Percentiles rank a stretch among this genome's conserved stretches.
Evolutionary conservation across 2,329 filamentous ascomycete species (phyloP).

Genomic region (Calonectria hawksworthii): DNA sequence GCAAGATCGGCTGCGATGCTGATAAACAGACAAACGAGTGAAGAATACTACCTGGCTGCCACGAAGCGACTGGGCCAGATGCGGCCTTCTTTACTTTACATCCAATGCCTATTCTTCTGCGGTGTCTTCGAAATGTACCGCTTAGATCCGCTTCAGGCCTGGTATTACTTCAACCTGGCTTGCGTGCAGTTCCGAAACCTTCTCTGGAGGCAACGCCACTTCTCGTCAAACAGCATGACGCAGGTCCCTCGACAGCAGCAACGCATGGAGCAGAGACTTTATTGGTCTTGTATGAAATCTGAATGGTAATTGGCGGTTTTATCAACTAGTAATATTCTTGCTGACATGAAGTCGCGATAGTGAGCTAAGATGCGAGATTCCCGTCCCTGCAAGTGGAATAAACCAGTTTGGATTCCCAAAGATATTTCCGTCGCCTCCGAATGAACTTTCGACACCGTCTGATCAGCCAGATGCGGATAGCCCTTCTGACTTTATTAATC

Average conservation of each 20-base stretch:
- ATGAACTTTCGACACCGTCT: constrained; percentile 15
- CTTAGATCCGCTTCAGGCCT: constrained; percentile 51
- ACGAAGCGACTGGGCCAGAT: constrained; percentile 44
- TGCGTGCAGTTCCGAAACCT: constrained; percentile 48
- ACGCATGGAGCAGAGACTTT: constrained; percentile 56
- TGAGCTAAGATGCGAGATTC: constrained; percentile 56
- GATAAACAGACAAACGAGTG: constrained; percentile 29
- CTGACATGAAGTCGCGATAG: constrained; percentile 12
- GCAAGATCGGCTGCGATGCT: neutral
- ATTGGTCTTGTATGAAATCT: constrained; percentile 60
- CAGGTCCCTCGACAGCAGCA: constrained; percentile 33
- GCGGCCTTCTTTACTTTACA: constrained; percentile 47
- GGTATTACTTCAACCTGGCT: constrained; percentile 51
- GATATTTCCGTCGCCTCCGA: constrained; percentile 45
- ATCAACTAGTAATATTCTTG: neutral
- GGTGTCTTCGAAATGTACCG: constrained; percentile 58
- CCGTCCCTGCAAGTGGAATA: constrained; percentile 53
- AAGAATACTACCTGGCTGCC: constrained; percentile 42
- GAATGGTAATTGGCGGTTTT: constrained; percentile 40
- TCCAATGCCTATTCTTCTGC: constrained; percentile 56
- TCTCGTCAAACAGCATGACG: neutral
- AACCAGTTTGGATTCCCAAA: constrained; percentile 52
- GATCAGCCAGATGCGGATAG: neutral
- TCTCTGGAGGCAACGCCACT: constrained; percentile 47
- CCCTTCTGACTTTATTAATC: neutral